A percentile compares a stretch with the other conserved stretches of the same genome.
phyloP scores from a whole-genome alignment of 2,329 filamentous ascomycete genomes.

The Helotiales sp. region DNA sequence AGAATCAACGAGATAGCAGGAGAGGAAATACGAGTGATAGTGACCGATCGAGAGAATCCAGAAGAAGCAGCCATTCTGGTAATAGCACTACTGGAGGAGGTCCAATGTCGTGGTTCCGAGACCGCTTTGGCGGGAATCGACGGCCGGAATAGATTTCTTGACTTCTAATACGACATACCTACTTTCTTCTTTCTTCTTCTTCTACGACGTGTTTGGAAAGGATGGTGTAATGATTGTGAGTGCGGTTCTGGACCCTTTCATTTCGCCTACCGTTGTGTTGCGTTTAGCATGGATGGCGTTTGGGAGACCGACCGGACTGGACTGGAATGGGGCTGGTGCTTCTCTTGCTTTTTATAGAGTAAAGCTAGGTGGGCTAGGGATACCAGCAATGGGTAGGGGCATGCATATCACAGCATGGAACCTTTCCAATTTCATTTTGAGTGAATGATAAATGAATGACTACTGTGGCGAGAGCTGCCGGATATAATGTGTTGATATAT shows the following conservation, averaged over 20 bases:
- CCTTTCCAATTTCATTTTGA: background rate
- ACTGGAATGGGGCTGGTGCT: background rate
- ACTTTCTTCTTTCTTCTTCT: background rate
- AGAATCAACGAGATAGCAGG: constrained; percentile 24
- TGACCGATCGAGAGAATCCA: constrained; percentile 33
- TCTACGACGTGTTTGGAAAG: background rate
- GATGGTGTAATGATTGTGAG: background rate
- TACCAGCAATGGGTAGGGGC: background rate
- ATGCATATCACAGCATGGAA: background rate
- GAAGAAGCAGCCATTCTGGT: constrained; percentile 33
- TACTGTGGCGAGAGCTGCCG: background rate
- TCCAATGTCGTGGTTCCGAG: constrained; percentile 36
- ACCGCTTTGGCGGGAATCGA: constrained; percentile 33
- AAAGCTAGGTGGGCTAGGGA: background rate
- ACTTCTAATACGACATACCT: background rate
- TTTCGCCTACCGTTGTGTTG: constrained; percentile 7
- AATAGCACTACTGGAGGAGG: constrained; percentile 23
- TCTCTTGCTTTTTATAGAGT: background rate
- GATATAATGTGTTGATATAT: constrained; percentile 4
- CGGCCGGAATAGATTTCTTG: constrained; percentile 25
- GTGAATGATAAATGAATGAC: background rate
- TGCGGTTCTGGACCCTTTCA: constrained; percentile 2
- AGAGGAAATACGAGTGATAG: constrained; percentile 37
- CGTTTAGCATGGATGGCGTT: constrained; percentile 25
- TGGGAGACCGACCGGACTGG: background rate